phyloP scores from a whole-genome alignment of 495 filamentous ascomycete genomes.

The Mycothermus thermophilus region DNA sequence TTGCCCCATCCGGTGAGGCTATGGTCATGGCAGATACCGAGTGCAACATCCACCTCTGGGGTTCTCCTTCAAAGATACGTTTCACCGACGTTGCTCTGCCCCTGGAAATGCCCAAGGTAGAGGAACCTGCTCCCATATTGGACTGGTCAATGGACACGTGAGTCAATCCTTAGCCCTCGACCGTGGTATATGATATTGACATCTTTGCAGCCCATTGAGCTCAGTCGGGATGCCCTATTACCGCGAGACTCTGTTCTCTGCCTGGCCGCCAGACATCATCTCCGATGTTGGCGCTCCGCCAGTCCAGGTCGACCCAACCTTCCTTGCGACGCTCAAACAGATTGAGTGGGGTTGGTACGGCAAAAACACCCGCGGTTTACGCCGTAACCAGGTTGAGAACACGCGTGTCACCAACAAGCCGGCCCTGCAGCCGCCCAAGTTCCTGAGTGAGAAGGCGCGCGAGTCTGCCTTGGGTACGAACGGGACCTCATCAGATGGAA shows the following conservation, averaged over 20 bases:
- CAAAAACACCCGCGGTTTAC: conserved; percentile 56
- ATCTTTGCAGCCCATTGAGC: conserved; percentile 52
- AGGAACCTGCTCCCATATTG: conserved; percentile 29
- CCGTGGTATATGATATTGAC: conserved; percentile 5
- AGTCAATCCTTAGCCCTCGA: conserved; percentile 17
- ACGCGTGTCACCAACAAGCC: conserved; percentile 48
- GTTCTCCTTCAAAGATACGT: conserved; percentile 73
- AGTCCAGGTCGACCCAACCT: conserved; percentile 55
- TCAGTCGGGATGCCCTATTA: conserved; percentile 88
- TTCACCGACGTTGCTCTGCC: conserved; percentile 76
- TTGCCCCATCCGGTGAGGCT: conserved; percentile 84
- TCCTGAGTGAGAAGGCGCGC: conserved; percentile 81
- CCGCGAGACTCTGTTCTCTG: conserved; percentile 70
- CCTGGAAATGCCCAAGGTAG: conserved; percentile 59
- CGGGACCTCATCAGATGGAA: too few relatives aligned
- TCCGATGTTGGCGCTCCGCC: conserved; percentile 78
- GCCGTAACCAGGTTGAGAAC: conserved; percentile 73
- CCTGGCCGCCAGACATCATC: conserved; percentile 70
- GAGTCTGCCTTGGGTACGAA: conserved; percentile 43
- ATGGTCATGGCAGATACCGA: conserved; percentile 69
- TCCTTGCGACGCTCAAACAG: conserved; percentile 51
- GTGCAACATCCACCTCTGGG: conserved; percentile 77
- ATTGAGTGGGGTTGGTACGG: conserved; percentile 62
- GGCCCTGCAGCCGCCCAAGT: conserved; percentile 56
- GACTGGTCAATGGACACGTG: conserved; percentile 60